Evolutionary conservation across 306 rosid genomes (phyloP).

Genomic region (Aeschynomene evenia): DNA sequence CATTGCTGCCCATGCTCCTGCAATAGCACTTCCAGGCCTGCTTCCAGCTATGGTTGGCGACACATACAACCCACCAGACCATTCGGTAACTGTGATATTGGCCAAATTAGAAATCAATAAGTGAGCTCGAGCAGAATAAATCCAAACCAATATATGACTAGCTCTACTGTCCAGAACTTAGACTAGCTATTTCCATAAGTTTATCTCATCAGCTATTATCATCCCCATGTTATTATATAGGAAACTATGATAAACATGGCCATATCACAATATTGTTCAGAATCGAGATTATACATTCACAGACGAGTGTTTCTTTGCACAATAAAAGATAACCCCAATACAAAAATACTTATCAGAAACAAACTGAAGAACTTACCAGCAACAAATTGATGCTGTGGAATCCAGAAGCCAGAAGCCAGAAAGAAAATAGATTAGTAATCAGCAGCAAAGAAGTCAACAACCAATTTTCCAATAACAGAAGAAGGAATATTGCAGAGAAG

Average conservation of each 20-base stretch:
- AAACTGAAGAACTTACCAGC: constrained; percentile 71
- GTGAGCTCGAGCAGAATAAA: constrained; percentile 27
- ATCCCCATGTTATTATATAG: too few relatives aligned
- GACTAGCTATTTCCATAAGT: constrained; percentile 3
- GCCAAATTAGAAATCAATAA: constrained; percentile 4
- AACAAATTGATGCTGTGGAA: constrained; percentile 92
- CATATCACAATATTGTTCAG: neutral
- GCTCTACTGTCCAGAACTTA: neutral
- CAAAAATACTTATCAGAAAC: constrained; percentile 9
- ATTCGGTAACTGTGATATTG: constrained; percentile 76
- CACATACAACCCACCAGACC: constrained; percentile 96
- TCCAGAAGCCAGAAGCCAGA: constrained; percentile 37
- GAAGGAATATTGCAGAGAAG: constrained; percentile 40
- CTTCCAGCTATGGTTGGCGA: constrained; percentile 98
- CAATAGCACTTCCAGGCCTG: constrained; percentile 90
- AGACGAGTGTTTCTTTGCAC: neutral
- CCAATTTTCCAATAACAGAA: constrained; percentile 44
- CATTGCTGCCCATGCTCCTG: constrained; percentile 99
- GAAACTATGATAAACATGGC: neutral
- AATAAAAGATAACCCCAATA: neutral
- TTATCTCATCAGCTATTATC: constrained; percentile 14
- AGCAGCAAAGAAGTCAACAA: constrained; percentile 34
- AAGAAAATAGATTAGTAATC: constrained; percentile 46
- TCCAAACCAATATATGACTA: constrained; percentile 13
- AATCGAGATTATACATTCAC: neutral